Percentiles rank a stretch among this genome's conserved stretches.
Evolutionary conservation across 495 filamentous ascomycete species (phyloP).

Genomic region (Aspergillus carlsbadensis): DNA sequence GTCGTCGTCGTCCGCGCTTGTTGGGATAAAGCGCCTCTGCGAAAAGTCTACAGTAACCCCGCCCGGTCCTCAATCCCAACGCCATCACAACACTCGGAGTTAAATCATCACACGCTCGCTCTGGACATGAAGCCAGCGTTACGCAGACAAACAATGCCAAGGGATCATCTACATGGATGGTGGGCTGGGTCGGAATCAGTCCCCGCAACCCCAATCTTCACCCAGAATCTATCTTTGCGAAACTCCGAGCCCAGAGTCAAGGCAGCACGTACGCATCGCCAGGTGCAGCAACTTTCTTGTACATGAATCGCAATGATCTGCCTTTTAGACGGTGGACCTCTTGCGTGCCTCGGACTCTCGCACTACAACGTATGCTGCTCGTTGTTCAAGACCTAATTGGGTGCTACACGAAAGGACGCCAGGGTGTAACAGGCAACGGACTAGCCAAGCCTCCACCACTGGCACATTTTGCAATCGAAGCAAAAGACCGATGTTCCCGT

Average conservation of each 20-base stretch:
- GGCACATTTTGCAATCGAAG: background rate
- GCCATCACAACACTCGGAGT: too few relatives aligned
- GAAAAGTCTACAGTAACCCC: too few relatives aligned
- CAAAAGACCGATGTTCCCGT: background rate
- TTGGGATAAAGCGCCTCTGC: too few relatives aligned
- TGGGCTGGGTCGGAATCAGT: background rate
- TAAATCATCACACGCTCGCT: too few relatives aligned
- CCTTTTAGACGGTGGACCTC: too few relatives aligned
- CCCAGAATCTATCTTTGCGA: background rate
- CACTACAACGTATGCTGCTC: background rate
- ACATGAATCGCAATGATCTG: too few relatives aligned
- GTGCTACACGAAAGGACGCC: background rate
- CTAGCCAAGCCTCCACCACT: background rate
- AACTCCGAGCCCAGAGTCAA: background rate
- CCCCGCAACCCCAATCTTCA: background rate
- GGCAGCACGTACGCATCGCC: too few relatives aligned
- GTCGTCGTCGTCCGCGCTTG: background rate
- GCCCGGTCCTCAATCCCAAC: background rate
- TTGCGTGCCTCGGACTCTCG: too few relatives aligned
- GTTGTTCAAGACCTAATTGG: too few relatives aligned
- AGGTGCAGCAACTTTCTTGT: too few relatives aligned
- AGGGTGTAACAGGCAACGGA: conserved; percentile 5
- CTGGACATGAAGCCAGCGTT: background rate
- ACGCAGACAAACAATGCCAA: conserved; percentile 11
- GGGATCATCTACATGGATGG: conserved; percentile 19